These are phyloP conservation scores for Solanum aculeatissimum DNA, from an alignment of 305 asterid species.

Conservation along the genomic window DNA sequence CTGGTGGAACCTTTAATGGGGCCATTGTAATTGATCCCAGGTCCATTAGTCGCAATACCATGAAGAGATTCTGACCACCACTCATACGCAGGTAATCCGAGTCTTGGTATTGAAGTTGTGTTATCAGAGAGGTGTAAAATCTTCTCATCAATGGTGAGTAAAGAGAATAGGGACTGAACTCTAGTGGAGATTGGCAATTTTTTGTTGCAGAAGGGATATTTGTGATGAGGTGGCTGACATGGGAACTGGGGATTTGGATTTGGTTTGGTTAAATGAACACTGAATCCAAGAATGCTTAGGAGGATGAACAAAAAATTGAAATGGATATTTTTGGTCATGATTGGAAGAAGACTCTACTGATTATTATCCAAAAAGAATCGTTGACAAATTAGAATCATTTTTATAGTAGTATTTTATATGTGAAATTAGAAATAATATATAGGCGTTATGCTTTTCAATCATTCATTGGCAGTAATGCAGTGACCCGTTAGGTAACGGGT, in stretches of 20 bases:
- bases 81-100: constrained; percentile 63
- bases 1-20: constrained; percentile 43
- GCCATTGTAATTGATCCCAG: constrained; percentile 57
- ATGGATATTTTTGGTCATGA: not conserved
- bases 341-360: not conserved
- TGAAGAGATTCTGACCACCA: constrained; percentile 99
- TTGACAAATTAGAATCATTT: too few species aligned
- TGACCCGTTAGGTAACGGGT: not conserved
- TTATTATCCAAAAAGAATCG: not conserved
- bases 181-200: constrained; percentile 32
- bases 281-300: not conserved
- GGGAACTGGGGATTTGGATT: constrained; percentile 15
- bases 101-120: constrained; percentile 45
- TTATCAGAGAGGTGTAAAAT: constrained; percentile 56
- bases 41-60: constrained; percentile 64
- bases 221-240: constrained; percentile 40
- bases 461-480: not conserved
- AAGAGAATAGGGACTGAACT: constrained; percentile 47
- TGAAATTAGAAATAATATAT: not conserved
- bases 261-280: not conserved
- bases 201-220: constrained; percentile 55
- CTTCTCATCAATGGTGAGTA: constrained; percentile 57
- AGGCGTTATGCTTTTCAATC: not conserved
- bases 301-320: not conserved
- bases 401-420: too few species aligned